Conservation (phyloP, 2,329 filamentous ascomycete species). For the Fusarium sp. region DNA sequence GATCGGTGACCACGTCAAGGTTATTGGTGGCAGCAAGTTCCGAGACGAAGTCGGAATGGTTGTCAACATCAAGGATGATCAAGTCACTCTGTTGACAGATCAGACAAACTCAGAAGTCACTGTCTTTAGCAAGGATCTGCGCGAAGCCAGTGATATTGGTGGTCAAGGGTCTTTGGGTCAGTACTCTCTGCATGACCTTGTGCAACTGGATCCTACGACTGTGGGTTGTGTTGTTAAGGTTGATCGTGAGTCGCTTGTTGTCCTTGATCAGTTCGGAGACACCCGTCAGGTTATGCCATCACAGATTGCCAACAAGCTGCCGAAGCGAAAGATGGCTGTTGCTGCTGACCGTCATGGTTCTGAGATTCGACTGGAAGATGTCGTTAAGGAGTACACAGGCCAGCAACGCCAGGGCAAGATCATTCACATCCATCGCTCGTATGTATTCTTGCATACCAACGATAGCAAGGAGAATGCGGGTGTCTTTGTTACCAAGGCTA, state of each 20-base stretch:
- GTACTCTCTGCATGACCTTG: constrained; percentile 92
- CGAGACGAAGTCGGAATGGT: constrained; percentile 98
- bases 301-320: constrained; percentile 91
- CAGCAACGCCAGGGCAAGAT: constrained; percentile 91
- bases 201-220: constrained; percentile 92
- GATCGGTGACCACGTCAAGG: constrained; percentile 97
- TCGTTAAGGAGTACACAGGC: constrained; percentile 90
- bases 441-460: constrained; percentile 89
- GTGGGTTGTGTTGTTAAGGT: constrained; percentile 96
- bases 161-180: constrained; percentile 88
- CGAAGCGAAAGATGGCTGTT: constrained; percentile 85
- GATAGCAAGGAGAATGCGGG: constrained; percentile 88
- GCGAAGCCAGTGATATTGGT: constrained; percentile 92
- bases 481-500: constrained; percentile 88
- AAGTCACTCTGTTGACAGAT: constrained; percentile 93
- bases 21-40: constrained; percentile 95
- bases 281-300: constrained; percentile 88
- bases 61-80: constrained; percentile 91
- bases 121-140: constrained; percentile 96
- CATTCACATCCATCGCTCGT: constrained; percentile 94
- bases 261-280: constrained; percentile 92
- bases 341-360: constrained; percentile 94
- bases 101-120: constrained; percentile 94
- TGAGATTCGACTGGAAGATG: constrained; percentile 92
- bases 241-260: constrained; percentile 90